A percentile compares a stretch with the other conserved stretches of the same genome.
These are phyloP conservation scores for Boletales sp. DNA, from an alignment of 768 basidiomycete genomes.

Conservation along the genomic window DNA sequence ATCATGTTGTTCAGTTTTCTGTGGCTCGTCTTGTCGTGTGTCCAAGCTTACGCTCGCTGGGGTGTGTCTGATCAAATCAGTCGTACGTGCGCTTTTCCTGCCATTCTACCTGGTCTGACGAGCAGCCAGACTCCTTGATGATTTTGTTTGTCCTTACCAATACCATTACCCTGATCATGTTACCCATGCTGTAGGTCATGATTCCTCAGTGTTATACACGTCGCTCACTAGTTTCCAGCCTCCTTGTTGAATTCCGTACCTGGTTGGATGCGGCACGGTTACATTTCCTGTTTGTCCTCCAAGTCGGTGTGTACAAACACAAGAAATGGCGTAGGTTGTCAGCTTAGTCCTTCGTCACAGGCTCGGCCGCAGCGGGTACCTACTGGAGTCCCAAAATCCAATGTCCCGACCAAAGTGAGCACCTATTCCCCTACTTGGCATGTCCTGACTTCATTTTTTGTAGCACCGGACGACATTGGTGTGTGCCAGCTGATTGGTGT, in stretches of 20 bases:
- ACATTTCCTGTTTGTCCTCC: constrained; percentile 40
- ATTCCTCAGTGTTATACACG: background rate
- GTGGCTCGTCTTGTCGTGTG: constrained; percentile 46
- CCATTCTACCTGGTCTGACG: background rate
- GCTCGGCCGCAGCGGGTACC: constrained; percentile 41
- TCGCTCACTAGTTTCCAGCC: constrained; percentile 26
- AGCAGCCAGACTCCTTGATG: constrained; percentile 35
- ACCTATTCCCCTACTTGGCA: background rate
- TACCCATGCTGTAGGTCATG: constrained; percentile 41
- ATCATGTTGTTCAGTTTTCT: constrained; percentile 43
- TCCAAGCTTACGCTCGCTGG: constrained; percentile 47
- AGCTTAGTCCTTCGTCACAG: constrained; percentile 22
- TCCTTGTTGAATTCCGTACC: constrained; percentile 44
- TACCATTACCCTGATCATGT: constrained; percentile 35
- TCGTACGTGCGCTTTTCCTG: constrained; percentile 34
- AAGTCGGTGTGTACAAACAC: constrained; percentile 39
- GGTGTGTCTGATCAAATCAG: constrained; percentile 39
- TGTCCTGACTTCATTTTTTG: background rate
- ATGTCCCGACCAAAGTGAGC: constrained; percentile 44
- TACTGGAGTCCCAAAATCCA: constrained; percentile 40
- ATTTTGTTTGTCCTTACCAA: constrained; percentile 42
- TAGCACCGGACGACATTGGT: constrained; percentile 39
- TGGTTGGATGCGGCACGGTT: constrained; percentile 56
- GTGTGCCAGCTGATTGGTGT: constrained; percentile 48
- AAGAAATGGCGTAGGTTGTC: background rate